These are phyloP conservation scores for Lycium barbarum DNA, from an alignment of 257 asterid species.

Conservation along the genomic window DNA sequence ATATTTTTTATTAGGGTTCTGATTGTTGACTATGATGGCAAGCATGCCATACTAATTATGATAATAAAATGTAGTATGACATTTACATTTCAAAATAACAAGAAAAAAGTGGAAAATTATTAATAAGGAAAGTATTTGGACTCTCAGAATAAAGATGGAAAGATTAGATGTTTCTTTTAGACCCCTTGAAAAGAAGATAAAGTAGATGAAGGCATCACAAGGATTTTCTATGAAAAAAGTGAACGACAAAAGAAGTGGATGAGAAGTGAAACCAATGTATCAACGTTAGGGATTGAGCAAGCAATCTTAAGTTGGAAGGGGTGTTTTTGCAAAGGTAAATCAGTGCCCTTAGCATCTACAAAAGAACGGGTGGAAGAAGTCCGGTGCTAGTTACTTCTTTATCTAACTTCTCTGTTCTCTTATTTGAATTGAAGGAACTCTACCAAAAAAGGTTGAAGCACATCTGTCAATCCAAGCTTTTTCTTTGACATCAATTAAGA, in stretches of 20 bases:
- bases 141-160: conserved; percentile 4
- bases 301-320: background rate
- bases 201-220: conserved; percentile 14
- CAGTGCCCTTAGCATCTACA: background rate
- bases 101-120: background rate
- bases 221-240: background rate
- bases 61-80: background rate
- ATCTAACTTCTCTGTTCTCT: conserved; percentile 14
- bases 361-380: background rate
- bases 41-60: background rate
- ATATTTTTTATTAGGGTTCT: background rate
- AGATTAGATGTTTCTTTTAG: background rate
- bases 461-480: conserved; percentile 16
- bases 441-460: conserved; percentile 8
- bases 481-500: conserved; percentile 19
- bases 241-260: conserved; percentile 15
- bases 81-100: background rate
- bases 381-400: background rate
- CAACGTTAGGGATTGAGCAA: conserved; percentile 15
- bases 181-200: conserved; percentile 11
- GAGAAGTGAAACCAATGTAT: background rate
- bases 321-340: background rate
- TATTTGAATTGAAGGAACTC: background rate
- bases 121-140: background rate
- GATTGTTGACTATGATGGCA: background rate